phyloP scores from a whole-genome alignment of 208 protist species.

The Acanthamoeba triangularis region DNA sequence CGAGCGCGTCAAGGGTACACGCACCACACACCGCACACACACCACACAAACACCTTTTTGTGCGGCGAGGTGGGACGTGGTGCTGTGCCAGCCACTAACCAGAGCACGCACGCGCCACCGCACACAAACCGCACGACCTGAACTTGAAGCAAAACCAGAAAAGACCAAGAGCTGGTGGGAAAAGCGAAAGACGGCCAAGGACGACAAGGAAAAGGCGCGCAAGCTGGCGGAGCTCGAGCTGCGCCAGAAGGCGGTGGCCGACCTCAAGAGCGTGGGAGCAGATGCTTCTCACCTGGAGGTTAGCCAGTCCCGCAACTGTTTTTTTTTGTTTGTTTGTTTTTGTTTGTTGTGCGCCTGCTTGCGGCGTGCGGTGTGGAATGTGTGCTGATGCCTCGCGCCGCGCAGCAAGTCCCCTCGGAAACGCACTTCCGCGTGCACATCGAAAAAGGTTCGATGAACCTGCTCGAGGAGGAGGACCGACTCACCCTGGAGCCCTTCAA shows the following conservation, averaged over 20 bases:
- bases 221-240: conserved; percentile 17
- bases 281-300: conserved; percentile 66
- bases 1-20: conserved; percentile 17
- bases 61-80: background rate
- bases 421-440: conserved; percentile 49
- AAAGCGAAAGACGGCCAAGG: conserved; percentile 47
- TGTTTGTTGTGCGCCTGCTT: background rate
- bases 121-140: too few relatives aligned
- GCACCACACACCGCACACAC: too few relatives aligned
- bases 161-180: conserved; percentile 63
- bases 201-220: background rate
- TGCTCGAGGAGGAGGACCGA: conserved; percentile 41
- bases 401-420: conserved; percentile 16
- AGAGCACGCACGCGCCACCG: background rate
- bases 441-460: conserved; percentile 61
- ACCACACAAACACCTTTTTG: background rate
- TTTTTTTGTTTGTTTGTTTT: background rate
- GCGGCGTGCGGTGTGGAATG: background rate
- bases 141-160: conserved; percentile 12
- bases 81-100: background rate
- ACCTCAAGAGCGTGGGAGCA: conserved; percentile 35
- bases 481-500: conserved; percentile 42
- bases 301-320: background rate
- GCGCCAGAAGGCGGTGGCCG: conserved; percentile 18
- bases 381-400: background rate